Base-by-base conservation (phyloP, 2,329 filamentous ascomycete genomes). In the Colletotrichum ledebouriae region DNA sequence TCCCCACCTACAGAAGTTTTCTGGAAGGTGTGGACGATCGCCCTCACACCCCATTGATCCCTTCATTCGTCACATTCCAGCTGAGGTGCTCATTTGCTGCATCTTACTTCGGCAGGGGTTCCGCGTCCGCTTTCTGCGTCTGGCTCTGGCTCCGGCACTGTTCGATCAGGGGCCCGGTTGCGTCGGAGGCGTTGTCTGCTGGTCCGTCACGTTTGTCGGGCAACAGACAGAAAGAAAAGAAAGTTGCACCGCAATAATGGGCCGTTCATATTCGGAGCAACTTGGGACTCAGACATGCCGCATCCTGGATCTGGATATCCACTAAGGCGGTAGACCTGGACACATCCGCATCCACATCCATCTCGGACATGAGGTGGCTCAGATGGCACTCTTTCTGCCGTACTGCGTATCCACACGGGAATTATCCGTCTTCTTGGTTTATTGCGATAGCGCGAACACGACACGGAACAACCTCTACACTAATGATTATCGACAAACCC, bases 11-110 rank as follows among this genome's bases (percentile, higher is more conserved):
- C 55, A 47, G 65, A 68, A 68, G 49, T 44, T 46, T 68, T 68
- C 65, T 68, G 61, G 65, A 68, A 68, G 65, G 52, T 47, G 55
- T 68, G 65, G 65, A 39, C 49, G 46, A 50, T 33, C 49, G 15
- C 22, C 50, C 34, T 37, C 6, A 49, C 42, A 52, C 49, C 41
- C 50, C 34, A 47, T 17, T n/a, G 15, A 12, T 33, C 33, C 52
- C 52, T 55, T 56, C 57, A 33, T 62, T 62, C 62, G 58, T 46
- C 61, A 11, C 1, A 39, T 39, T 13, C 11, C 11, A 13, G 37
- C 37, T 9, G 29, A 29, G 29, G 29, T 29, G 7, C 10, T 39
- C 29, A 34, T 25, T 25, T 25, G 25, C 50, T 55, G 53, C 60
- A 39, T 34, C 17, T 37, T 13, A 6, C 20, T 46, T 17, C 46